These are phyloP conservation scores for Eugenia klotzschiana DNA, from an alignment of 441 rosid genomes.

Conservation along the genomic window DNA sequence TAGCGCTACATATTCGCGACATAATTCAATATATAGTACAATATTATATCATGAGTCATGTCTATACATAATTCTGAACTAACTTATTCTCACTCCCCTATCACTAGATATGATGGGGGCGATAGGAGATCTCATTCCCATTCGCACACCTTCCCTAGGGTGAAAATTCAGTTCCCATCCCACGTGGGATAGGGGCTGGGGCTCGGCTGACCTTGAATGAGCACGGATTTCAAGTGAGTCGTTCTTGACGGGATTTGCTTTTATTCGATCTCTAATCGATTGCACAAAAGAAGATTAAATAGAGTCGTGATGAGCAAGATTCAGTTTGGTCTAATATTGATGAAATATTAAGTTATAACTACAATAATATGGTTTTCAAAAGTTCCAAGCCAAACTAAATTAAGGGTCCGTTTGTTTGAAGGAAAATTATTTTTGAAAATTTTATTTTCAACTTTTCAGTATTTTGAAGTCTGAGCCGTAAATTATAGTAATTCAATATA, in stretches of 20 bases:
- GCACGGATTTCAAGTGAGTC: background rate
- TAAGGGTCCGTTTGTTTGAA: background rate
- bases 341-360: background rate
- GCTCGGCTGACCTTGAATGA: background rate
- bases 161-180: background rate
- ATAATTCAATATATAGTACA: background rate
- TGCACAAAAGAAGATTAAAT: background rate
- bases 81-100: too few species aligned
- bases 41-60: too few species aligned
- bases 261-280: background rate
- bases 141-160: background rate
- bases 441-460: too few species aligned
- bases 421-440: too few species aligned
- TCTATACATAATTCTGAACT: too few species aligned
- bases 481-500: too few species aligned
- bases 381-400: background rate
- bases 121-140: background rate
- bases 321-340: background rate
- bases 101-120: too few species aligned
- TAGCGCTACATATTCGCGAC: background rate
- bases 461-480: too few species aligned
- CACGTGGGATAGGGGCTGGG: background rate
- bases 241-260: background rate
- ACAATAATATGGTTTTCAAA: background rate
- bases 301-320: background rate